phyloP scores from a whole-genome alignment of 495 filamentous ascomycete genomes.

The Penicilliopsis zonata region DNA sequence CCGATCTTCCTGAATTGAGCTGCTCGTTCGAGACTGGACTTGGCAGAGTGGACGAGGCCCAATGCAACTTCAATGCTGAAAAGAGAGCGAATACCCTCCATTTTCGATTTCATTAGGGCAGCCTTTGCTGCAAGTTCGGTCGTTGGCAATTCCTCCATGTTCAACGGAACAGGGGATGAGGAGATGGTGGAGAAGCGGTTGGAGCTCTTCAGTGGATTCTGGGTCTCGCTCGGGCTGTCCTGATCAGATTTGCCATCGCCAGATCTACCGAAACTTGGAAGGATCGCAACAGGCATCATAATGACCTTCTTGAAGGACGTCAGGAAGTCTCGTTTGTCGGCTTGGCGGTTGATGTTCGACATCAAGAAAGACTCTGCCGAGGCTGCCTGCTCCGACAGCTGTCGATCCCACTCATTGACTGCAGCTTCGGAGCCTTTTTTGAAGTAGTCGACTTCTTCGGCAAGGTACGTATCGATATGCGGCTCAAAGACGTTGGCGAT shows the following conservation, averaged over 20 bases:
- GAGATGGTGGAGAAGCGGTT: constrained; percentile 40
- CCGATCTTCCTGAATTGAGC: constrained; percentile 70
- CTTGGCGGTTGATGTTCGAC: constrained; percentile 86
- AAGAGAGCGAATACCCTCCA: constrained; percentile 86
- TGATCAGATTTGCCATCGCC: constrained; percentile 23
- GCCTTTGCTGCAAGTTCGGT: constrained; percentile 92
- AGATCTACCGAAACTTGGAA: constrained; percentile 52
- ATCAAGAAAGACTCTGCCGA: constrained; percentile 89
- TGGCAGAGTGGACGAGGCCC: constrained; percentile 79
- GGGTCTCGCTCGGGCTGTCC: constrained; percentile 19
- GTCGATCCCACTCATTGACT: constrained; percentile 79
- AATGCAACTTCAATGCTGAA: constrained; percentile 96
- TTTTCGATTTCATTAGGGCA: constrained; percentile 83
- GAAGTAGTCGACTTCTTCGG: constrained; percentile 85
- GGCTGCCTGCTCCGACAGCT: constrained; percentile 81
- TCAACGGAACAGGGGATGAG: constrained; percentile 30
- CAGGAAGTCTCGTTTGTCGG: constrained; percentile 91
- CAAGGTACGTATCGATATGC: constrained; percentile 84
- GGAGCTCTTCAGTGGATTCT: constrained; percentile 29
- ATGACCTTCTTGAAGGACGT: constrained; percentile 97
- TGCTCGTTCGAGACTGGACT: constrained; percentile 75
- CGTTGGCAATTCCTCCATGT: constrained; percentile 57
- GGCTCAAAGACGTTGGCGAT: constrained; percentile 71
- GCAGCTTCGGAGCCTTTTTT: constrained; percentile 59
- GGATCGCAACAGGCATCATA: constrained; percentile 91